Conservation (phyloP, 345 rosid species). For the Lepidium didymum region DNA sequence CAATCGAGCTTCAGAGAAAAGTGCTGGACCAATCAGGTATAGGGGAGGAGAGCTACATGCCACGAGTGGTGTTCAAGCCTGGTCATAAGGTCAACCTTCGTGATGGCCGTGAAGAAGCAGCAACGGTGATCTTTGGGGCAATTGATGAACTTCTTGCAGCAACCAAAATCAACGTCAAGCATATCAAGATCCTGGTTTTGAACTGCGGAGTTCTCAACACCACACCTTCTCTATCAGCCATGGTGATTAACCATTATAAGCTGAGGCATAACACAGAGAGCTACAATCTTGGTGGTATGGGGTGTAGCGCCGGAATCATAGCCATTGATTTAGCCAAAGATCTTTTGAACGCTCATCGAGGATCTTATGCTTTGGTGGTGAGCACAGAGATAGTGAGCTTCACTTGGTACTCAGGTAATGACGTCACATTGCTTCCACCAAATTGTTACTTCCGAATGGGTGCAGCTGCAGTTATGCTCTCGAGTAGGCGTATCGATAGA, state of each 20-base stretch:
- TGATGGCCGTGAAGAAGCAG: conserved; percentile 68
- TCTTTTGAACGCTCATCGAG: conserved; percentile 45
- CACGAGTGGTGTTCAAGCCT: conserved; percentile 42
- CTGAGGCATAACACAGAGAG: conserved; percentile 51
- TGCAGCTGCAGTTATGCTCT: conserved; percentile 62
- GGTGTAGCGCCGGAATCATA: conserved; percentile 67
- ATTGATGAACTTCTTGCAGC: conserved; percentile 49
- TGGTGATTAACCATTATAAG: conserved; percentile 69
- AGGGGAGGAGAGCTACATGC: conserved; percentile 69
- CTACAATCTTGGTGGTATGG: conserved; percentile 83
- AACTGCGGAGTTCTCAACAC: conserved; percentile 70
- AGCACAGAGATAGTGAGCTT: conserved; percentile 59
- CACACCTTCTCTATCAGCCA: conserved; percentile 60
- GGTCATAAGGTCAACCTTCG: conserved; percentile 33
- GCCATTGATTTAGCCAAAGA: conserved; percentile 62
- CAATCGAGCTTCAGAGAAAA: conserved; percentile 46
- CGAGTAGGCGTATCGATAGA: conserved; percentile 44
- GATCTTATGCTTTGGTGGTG: conserved; percentile 53
- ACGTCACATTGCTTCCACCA: conserved; percentile 50
- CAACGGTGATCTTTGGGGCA: conserved; percentile 58
- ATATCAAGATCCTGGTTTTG: conserved; percentile 49
- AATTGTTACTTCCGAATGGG: conserved; percentile 77
- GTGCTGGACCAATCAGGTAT: conserved; percentile 51
- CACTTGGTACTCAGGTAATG: conserved; percentile 59
- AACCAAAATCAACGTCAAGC: conserved; percentile 42